Conservation (phyloP, 306 rosid genomes). For the Alnus rubra region DNA sequence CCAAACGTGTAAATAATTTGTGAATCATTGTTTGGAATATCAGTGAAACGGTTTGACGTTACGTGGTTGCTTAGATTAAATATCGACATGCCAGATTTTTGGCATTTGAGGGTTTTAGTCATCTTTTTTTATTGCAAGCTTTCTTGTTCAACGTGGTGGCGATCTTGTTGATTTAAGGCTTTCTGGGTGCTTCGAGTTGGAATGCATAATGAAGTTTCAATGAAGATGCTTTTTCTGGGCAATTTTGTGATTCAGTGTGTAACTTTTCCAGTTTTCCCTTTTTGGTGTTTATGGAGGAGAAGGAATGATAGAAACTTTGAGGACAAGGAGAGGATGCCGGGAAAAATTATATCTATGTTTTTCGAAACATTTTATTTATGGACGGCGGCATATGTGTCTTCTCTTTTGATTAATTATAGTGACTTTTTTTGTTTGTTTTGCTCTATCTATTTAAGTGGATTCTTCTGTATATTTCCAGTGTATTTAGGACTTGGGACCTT, state of each 20-base stretch:
- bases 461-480: too few species aligned
- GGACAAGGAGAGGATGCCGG: too few species aligned
- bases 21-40: not conserved
- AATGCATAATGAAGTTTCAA: not conserved
- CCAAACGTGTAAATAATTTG: not conserved
- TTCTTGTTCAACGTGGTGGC: not conserved
- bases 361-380: too few species aligned
- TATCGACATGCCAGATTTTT: not conserved
- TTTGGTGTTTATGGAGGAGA: too few species aligned
- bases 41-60: not conserved
- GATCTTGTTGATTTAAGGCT: not conserved
- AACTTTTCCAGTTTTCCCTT: not conserved
- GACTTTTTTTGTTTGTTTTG: too few species aligned
- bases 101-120: not conserved
- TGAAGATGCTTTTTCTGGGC: not conserved
- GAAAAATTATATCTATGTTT: too few species aligned
- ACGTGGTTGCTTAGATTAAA: not conserved
- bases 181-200: not conserved
- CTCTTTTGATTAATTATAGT: too few species aligned
- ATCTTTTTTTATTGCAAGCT: not conserved
- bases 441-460: too few species aligned
- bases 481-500: too few species aligned
- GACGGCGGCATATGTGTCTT: too few species aligned
- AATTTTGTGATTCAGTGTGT: not conserved
- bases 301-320: too few species aligned